Evolutionary conservation across 139 green algal genomes (phyloP).

Genomic region (Chlamydomonas asymmetrica): DNA sequence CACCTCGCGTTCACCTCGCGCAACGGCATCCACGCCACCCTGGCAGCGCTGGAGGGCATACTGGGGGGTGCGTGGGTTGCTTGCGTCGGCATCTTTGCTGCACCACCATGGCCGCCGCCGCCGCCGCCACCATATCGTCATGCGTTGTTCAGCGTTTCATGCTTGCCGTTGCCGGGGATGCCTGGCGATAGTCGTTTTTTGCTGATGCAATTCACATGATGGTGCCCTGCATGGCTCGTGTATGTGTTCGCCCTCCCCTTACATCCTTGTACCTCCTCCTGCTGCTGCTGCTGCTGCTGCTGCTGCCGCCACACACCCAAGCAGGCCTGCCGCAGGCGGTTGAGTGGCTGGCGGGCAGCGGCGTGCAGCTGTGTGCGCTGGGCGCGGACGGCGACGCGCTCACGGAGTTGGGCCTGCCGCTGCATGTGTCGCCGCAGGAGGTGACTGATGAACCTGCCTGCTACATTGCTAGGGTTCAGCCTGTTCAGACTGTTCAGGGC

Average conservation of each 20-base stretch:
- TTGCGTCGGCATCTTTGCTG: too few species aligned
- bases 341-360: conserved; percentile 11
- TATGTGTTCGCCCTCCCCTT: neutral
- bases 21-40: conserved; percentile 17
- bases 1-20: conserved; percentile 71
- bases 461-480: neutral
- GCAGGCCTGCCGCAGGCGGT: neutral
- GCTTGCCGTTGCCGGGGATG: neutral
- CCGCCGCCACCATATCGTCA: neutral
- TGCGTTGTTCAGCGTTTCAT: neutral
- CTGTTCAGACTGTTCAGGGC: neutral
- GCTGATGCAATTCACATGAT: neutral
- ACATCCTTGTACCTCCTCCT: neutral
- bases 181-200: neutral
- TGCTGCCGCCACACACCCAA: neutral
- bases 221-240: neutral
- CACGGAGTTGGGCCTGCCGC: conserved; percentile 9
- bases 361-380: conserved; percentile 36
- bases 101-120: neutral
- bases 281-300: neutral
- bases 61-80: too few species aligned
- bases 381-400: conserved; percentile 44
- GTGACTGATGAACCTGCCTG: conserved; percentile 13
- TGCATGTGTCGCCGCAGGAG: conserved; percentile 49
- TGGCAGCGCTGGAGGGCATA: neutral